A percentile compares a stretch with the other conserved stretches of the same genome.
These are phyloP conservation scores for Sporothrix inflata DNA, from an alignment of 2,329 filamentous ascomycete genomes.

Conservation along the genomic window DNA sequence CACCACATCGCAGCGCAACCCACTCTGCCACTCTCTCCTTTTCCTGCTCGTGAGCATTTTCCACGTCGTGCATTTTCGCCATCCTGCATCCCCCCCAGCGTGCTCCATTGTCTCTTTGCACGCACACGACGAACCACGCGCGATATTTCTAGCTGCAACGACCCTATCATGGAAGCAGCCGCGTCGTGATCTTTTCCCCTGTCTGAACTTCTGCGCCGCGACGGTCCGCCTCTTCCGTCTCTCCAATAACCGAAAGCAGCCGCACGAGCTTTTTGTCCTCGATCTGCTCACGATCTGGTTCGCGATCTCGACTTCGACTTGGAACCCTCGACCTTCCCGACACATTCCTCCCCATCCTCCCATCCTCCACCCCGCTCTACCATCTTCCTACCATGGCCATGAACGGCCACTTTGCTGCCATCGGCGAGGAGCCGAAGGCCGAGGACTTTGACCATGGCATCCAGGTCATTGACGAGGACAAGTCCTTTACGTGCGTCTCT, in stretches of 20 bases:
- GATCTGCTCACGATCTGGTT: background rate
- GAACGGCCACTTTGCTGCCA: constrained; percentile 80
- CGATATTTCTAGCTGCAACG: constrained; percentile 14
- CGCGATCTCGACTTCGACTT: background rate
- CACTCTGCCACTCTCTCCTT: constrained; percentile 22
- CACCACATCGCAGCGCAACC: constrained; percentile 21
- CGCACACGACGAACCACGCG: constrained; percentile 1
- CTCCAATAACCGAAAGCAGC: background rate
- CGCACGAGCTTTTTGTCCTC: background rate
- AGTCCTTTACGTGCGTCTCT: constrained; percentile 84
- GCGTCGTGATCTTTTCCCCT: background rate
- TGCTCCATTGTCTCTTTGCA: background rate
- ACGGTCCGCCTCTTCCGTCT: background rate
- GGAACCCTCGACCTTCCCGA: background rate
- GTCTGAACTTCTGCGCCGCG: constrained; percentile 6
- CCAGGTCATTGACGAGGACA: constrained; percentile 95
- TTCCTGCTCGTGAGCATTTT: constrained; percentile 1
- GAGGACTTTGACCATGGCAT: constrained; percentile 87
- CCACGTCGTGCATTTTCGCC: background rate
- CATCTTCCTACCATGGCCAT: constrained; percentile 47
- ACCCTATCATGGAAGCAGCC: constrained; percentile 25
- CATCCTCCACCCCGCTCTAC: background rate
- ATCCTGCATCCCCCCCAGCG: background rate
- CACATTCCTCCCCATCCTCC: background rate
- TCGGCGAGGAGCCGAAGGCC: constrained; percentile 66